A percentile compares a stretch with the other conserved stretches of the same genome.
These are phyloP conservation scores for Torulaspora maleeae DNA, from an alignment of 805 yeast genomes.

Conservation along the genomic window DNA sequence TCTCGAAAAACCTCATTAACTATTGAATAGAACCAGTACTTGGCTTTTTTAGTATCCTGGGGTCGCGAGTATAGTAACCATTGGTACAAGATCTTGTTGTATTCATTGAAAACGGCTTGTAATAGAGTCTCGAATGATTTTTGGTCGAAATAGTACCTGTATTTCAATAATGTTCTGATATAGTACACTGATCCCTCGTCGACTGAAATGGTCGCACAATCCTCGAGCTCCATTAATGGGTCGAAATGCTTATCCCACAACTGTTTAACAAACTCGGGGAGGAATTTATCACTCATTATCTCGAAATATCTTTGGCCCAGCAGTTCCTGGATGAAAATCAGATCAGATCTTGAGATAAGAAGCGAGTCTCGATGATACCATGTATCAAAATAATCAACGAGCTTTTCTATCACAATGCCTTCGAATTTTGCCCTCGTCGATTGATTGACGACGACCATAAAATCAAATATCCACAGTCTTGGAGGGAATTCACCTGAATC, in stretches of 20 bases:
- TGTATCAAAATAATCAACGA: constrained; percentile 13
- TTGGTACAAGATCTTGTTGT: constrained; percentile 22
- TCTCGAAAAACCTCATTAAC: constrained; percentile 16
- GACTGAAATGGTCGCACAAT: constrained; percentile 5
- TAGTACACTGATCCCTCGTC: constrained; percentile 17
- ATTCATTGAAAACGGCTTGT: constrained; percentile 20
- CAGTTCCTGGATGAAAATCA: constrained; percentile 14
- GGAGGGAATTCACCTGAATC: constrained; percentile 9
- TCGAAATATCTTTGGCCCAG: constrained; percentile 13
- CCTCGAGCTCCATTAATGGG: constrained; percentile 22
- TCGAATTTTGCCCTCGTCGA: constrained; percentile 5
- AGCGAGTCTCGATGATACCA: constrained; percentile 22
- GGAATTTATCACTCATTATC: constrained; percentile 11
- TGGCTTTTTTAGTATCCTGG: constrained; percentile 12
- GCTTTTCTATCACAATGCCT: constrained; percentile 10
- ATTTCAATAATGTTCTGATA: constrained; percentile 12
- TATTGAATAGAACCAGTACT: constrained; percentile 25
- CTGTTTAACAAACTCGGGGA: constrained; percentile 18
- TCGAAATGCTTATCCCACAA: constrained; percentile 28
- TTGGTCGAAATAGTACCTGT: constrained; percentile 12
- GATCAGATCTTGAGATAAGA: constrained; percentile 8
- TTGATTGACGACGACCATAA: constrained; percentile 11
- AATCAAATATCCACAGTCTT: constrained; percentile 21
- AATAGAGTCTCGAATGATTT: constrained; percentile 12
- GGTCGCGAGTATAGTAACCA: constrained; percentile 22